phyloP scores from a whole-genome alignment of 1,284 basidiomycete genomes.

The Moesziomyces globuligerus region DNA sequence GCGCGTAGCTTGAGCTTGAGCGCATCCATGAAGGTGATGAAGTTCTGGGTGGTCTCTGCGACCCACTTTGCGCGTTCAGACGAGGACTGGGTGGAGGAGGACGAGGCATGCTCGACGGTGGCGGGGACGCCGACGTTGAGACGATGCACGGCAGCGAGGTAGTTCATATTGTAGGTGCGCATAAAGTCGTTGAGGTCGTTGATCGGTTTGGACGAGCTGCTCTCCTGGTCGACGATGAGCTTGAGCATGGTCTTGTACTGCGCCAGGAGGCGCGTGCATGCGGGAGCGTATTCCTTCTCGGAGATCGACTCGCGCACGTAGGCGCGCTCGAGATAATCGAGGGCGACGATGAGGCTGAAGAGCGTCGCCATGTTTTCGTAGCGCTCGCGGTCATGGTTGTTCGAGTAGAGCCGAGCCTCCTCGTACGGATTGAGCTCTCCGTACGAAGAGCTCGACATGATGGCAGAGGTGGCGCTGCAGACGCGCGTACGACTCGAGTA shows the following conservation, averaged over 20 bases:
- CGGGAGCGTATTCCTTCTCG: constrained; percentile 93
- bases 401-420: constrained; percentile 88
- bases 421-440: constrained; percentile 68
- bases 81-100: constrained; percentile 68
- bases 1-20: constrained; percentile 89
- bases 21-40: constrained; percentile 99
- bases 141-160: constrained; percentile 89
- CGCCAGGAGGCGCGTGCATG: constrained; percentile 87
- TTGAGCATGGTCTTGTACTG: constrained; percentile 98
- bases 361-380: constrained; percentile 89
- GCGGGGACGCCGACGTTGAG: constrained; percentile 93
- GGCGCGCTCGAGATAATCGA: constrained; percentile 94
- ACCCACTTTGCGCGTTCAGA: constrained; percentile 95
- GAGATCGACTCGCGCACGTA: constrained; percentile 90
- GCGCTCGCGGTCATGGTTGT: constrained; percentile 87
- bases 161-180: constrained; percentile 92
- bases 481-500: not conserved
- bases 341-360: constrained; percentile 87
- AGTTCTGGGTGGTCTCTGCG: constrained; percentile 94
- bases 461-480: not conserved
- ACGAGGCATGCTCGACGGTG: constrained; percentile 86
- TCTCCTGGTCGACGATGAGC: constrained; percentile 83
- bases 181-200: constrained; percentile 76
- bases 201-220: constrained; percentile 57
- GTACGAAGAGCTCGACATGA: constrained; percentile 37